phyloP scores from a whole-genome alignment of 2,329 filamentous ascomycete species.

The Trichoderma atrobrunneum region DNA sequence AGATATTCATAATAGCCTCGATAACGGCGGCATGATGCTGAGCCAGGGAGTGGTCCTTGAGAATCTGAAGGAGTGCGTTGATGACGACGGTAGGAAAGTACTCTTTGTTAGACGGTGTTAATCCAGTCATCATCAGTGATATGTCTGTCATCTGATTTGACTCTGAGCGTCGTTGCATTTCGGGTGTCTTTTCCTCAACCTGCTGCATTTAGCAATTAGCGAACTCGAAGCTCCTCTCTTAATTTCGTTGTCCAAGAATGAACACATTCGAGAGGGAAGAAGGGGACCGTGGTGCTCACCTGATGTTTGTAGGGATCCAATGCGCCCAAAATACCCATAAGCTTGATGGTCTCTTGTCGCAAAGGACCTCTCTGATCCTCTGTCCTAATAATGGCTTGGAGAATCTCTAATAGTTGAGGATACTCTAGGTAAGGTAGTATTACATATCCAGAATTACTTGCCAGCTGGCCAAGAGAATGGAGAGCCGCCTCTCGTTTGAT shows the following conservation, averaged over 20 bases:
- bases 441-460: conserved; percentile 95
- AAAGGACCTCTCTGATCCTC: conserved; percentile 81
- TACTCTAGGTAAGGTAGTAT: conserved; percentile 96
- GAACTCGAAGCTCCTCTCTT: not conserved
- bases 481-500: conserved; percentile 88
- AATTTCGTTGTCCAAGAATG: not conserved
- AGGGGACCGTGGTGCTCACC: conserved; percentile 35
- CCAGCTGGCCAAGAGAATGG: conserved; percentile 84
- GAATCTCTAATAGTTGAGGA: conserved; percentile 84
- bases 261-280: not conserved
- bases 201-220: conserved; percentile 44
- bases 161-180: conserved; percentile 67
- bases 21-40: conserved; percentile 93
- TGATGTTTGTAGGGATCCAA: conserved; percentile 95
- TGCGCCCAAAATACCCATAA: conserved; percentile 93
- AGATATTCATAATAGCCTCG: conserved; percentile 98
- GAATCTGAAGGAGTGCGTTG: conserved; percentile 85
- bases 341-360: conserved; percentile 89
- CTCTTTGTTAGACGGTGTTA: conserved; percentile 95
- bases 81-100: conserved; percentile 99
- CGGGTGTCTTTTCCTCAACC: conserved; percentile 84
- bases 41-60: conserved; percentile 84
- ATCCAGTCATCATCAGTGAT: conserved; percentile 93
- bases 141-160: conserved; percentile 79
- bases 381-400: conserved; percentile 91